These are phyloP conservation scores for Gamarada debralockiae DNA, from an alignment of 495 filamentous ascomycete genomes.

Conservation along the genomic window DNA sequence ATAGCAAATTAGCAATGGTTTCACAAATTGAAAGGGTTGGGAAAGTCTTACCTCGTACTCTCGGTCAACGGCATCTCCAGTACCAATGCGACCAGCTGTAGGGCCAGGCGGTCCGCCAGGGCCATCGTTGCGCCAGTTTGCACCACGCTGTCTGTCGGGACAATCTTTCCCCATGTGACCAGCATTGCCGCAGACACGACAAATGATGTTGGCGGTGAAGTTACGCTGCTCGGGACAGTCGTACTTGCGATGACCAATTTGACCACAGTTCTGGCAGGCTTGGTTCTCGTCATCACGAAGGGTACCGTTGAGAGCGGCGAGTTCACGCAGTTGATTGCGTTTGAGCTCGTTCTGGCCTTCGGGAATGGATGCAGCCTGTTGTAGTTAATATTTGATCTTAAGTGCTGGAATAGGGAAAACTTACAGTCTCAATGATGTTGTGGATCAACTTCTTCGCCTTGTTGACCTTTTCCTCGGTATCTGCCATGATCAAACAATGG, in stretches of 20 bases:
- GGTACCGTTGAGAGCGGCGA: slow-evolving; percentile 96
- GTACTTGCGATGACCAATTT: slow-evolving; percentile 98
- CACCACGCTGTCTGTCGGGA: slow-evolving; percentile 78
- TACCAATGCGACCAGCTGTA: slow-evolving; percentile 64
- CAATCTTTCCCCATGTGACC: slow-evolving; percentile 94
- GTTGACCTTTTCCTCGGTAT: slow-evolving; percentile 97
- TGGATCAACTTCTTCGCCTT: slow-evolving; percentile 97
- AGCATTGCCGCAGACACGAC: slow-evolving; percentile 94
- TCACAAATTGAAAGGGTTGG: not conserved
- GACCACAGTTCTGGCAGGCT: slow-evolving; percentile 98
- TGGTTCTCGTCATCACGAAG: slow-evolving; percentile 98
- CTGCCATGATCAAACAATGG: slow-evolving; percentile 98
- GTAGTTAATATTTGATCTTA: slow-evolving; percentile 24
- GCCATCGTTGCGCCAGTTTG: slow-evolving; percentile 82
- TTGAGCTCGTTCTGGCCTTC: slow-evolving; percentile 98
- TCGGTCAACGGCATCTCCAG: slow-evolving; percentile 83
- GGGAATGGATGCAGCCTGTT: slow-evolving; percentile 91
- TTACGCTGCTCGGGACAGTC: slow-evolving; percentile 98
- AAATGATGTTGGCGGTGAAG: slow-evolving; percentile 98
- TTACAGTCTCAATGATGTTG: slow-evolving; percentile 95
- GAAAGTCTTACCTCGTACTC: slow-evolving; percentile 77
- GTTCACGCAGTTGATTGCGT: slow-evolving; percentile 94
- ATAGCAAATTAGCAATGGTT: slow-evolving; percentile 31
- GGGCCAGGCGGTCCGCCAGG: slow-evolving; percentile 36
- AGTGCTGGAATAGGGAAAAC: slow-evolving; percentile 28